Evolutionary conservation across 352 stramenopile species (phyloP).

Genomic region (Pythium inflatum): DNA sequence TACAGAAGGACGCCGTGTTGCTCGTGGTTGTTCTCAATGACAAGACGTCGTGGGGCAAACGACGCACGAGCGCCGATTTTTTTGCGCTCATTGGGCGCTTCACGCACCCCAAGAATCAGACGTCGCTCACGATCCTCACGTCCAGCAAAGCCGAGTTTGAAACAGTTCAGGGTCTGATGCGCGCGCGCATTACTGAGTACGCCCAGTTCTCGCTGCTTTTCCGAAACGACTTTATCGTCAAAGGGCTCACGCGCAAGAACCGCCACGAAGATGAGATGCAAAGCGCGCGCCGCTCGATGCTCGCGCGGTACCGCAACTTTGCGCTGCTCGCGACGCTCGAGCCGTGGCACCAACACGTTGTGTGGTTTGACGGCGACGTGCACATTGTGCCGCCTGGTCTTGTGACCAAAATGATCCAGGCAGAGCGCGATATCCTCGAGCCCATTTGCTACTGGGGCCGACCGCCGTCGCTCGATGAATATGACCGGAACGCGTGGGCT

Average conservation of each 20-base stretch:
- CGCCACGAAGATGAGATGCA: constrained; percentile 40
- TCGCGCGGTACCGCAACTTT: constrained; percentile 54
- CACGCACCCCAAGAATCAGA: constrained; percentile 33
- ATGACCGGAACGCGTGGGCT: constrained; percentile 37
- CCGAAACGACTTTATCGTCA: constrained; percentile 38
- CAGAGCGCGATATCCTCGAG: constrained; percentile 32
- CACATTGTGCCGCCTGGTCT: constrained; percentile 33
- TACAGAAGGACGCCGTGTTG: constrained; percentile 29
- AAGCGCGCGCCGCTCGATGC: constrained; percentile 36
- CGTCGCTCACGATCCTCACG: constrained; percentile 43
- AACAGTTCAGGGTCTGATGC: constrained; percentile 28
- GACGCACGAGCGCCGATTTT: constrained; percentile 35
- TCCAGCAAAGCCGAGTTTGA: constrained; percentile 38
- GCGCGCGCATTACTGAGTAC: constrained; percentile 24
- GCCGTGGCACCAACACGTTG: constrained; percentile 45
- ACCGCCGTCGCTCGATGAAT: constrained; percentile 23
- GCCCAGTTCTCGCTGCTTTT: constrained; percentile 36
- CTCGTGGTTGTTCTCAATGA: constrained; percentile 38
- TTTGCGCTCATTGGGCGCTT: constrained; percentile 38
- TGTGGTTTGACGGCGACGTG: constrained; percentile 52
- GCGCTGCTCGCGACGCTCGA: constrained; percentile 42
- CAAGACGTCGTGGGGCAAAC: constrained; percentile 36
- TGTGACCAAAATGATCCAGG: constrained; percentile 40
- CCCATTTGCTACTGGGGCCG: constrained; percentile 26
- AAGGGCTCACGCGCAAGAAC: constrained; percentile 33